Percentiles rank a stretch among this genome's conserved stretches.
These are phyloP conservation scores for Paramecium tetraurelia DNA, from an alignment of 73 alveolate genomes.

Conservation along the genomic window DNA sequence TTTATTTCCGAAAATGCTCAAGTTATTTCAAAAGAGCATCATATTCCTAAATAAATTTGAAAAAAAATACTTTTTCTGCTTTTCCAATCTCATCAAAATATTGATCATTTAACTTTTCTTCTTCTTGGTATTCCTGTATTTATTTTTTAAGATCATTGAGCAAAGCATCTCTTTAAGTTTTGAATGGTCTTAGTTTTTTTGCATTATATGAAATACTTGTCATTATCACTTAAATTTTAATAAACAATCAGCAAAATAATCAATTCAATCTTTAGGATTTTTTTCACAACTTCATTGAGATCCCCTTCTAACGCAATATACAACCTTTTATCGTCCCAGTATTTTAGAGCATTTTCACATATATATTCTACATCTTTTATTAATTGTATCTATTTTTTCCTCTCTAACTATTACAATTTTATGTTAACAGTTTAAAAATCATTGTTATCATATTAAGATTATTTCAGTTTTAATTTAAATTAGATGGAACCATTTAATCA, in stretches of 20 bases:
- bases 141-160: neutral
- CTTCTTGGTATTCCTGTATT: neutral
- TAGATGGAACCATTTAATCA: neutral
- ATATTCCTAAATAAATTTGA: neutral
- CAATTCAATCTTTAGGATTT: slow-evolving; percentile 25
- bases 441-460: neutral
- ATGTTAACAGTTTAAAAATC: neutral
- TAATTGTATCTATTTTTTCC: neutral
- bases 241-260: slow-evolving; percentile 33
- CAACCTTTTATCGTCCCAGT: neutral
- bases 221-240: slow-evolving; percentile 21
- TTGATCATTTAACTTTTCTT: neutral
- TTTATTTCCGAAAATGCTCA: neutral
- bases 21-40: neutral
- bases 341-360: neutral
- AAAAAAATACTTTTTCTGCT: neutral
- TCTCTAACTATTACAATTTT: neutral
- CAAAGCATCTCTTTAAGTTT: neutral
- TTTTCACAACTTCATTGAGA: neutral
- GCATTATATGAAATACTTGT: neutral
- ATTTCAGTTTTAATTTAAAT: neutral
- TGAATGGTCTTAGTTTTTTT: slow-evolving; percentile 1
- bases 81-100: neutral
- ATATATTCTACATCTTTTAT: neutral
- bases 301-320: neutral